Evolutionary conservation across 345 rosid genomes (phyloP), one percentile per base, ranked within the genome.

Genomic region (Euclidium syriacum): DNA sequence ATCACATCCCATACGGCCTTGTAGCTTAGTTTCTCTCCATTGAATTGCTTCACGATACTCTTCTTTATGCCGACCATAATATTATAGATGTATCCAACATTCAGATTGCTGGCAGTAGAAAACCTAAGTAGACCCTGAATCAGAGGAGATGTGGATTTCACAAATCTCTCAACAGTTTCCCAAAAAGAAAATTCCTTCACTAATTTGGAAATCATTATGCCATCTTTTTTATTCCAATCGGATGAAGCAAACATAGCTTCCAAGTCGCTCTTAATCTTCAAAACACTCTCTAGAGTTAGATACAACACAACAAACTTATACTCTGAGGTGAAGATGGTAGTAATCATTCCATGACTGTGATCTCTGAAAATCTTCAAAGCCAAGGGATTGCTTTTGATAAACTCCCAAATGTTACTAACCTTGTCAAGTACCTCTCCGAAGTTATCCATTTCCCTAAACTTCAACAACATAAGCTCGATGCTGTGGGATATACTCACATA

Each of bases 1-100:
- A n/a, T n/a, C n/a, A n/a, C n/a, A n/a, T n/a, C n/a, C n/a, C n/a
- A n/a, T n/a, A n/a, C n/a, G n/a, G n/a, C 75, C 51, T 23, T 25
- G 66, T 77, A 77, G 20, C 16, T 40, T 26, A 71, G 57, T 58
- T 57, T 25, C 38, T 74, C 58, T 43, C 32, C 29, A 43, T 42
- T 51, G 30, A 79, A 58, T 19, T 47, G 74, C 39, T 48, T 57
- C 29, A 38, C 65, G 12, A 84, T 81, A 2, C 74, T 69, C 66
- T 81, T 86, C 62, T 84, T 84, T 51, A 57, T 73, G 58, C 73
- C 79, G 71, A 81, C 89, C 76, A 84, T 77, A 17, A 82, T 71
- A 52, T 84, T 84, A 15, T 84, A 84, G 43, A 84, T 71, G 62
- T 47, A 73, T 7, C 86, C 89, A 11, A 64, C 52, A 26, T 62